Conservation (phyloP, 148 eudicot species). For the Rhododendron mucronatum region DNA sequence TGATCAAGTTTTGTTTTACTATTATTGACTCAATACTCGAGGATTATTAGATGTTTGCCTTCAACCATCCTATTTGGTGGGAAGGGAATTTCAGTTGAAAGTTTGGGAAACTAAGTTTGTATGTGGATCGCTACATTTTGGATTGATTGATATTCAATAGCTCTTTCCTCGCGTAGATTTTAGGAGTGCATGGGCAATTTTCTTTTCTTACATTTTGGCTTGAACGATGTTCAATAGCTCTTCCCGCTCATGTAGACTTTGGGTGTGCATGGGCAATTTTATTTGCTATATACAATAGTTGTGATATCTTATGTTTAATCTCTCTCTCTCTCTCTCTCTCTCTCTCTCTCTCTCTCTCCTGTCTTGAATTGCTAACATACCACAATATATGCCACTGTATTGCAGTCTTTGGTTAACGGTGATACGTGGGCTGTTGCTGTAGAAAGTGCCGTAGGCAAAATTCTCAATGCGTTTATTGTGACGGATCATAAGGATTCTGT, state of each 20-base stretch:
- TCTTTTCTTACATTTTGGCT: background rate
- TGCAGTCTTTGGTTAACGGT: constrained; percentile 70
- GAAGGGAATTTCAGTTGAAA: background rate
- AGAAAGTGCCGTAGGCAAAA: constrained; percentile 76
- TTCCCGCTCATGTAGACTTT: background rate
- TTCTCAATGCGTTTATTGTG: constrained; percentile 87
- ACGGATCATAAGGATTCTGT: constrained; percentile 75
- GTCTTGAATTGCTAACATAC: background rate
- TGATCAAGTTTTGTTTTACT: background rate
- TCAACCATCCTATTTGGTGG: background rate
- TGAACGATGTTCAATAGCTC: background rate
- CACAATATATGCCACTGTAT: background rate
- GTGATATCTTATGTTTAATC: background rate
- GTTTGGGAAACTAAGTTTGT: background rate
- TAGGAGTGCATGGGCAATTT: background rate
- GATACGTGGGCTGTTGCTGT: constrained; percentile 78
- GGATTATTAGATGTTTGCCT: background rate
- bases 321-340: background rate
- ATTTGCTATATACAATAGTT: background rate
- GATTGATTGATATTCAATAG: background rate
- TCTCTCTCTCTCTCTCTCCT: too few relatives aligned
- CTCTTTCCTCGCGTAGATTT: background rate
- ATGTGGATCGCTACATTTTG: background rate
- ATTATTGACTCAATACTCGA: background rate
- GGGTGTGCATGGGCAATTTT: background rate